Evolutionary conservation across 495 filamentous ascomycete genomes (phyloP), one percentile per base, ranked within the genome.

Genomic region (Trichoderma gamsii): DNA sequence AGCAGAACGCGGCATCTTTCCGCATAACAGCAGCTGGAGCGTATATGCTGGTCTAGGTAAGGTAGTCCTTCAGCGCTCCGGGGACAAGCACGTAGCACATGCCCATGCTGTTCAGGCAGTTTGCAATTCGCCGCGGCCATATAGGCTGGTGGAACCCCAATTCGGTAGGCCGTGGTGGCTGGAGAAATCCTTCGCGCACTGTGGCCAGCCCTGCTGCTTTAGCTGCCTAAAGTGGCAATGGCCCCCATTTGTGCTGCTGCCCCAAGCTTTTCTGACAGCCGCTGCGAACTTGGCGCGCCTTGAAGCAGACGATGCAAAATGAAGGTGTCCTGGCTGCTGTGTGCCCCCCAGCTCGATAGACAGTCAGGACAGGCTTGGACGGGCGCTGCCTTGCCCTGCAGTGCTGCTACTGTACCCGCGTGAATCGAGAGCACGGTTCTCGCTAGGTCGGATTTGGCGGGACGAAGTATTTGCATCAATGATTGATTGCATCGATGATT

Each of bases 151-250:
- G 56, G 56, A 61, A 15, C 56, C 51, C 16, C 16, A 23, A 29
- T n/a, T 23, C 51, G 27, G 27, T 8, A 21, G 56, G 12, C 23
- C 56, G 18, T 23, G 51, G 9, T 32, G 56, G n/a, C 44, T 16
- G 44, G 44, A 49, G 13, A 49, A 61, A 61, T 61, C 56, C 56
- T 61, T 32, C 56, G 23, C 56, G 23, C 51, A 61, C 56, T 29
- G 56, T 61, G 27, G 56, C 56, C 56, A 61, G 56, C 23, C 56
- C 56, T 61, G 56, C 27, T 32, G 56, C 23, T 29, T 7, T 61
- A 61, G 56, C 56, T 61, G 56, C 56, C 56, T 61, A 61, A 61
- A 61, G 56, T 13, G 16, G 56, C 23, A 61, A 61, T 61, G 56
- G 16, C 56, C 56, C 56, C 56, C 56, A 61, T 61, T 61, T 61